A percentile compares a stretch with the other conserved stretches of the same genome.
Evolutionary conservation across 768 basidiomycete species (phyloP).

Genomic region (Rossbeevera mucosa): DNA sequence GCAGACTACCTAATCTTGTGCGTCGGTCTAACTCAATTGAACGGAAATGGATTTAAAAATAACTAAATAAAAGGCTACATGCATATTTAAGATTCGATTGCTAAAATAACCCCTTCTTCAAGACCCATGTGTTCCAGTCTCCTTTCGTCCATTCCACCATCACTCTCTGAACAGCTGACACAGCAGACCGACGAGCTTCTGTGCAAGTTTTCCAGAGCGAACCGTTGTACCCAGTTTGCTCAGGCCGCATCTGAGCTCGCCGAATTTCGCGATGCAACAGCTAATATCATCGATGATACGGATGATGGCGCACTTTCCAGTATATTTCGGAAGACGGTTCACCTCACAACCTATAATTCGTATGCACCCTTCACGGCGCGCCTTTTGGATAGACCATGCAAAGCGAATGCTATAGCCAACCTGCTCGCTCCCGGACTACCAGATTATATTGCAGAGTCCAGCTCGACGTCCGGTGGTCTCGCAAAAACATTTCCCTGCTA

Average conservation of each 20-base stretch:
- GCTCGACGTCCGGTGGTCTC: slow-evolving; percentile 16
- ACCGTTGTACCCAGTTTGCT: slow-evolving; percentile 4
- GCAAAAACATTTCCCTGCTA: slow-evolving; percentile 13
- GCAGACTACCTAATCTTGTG: too few species aligned
- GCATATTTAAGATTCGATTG: neutral
- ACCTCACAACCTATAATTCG: slow-evolving; percentile 12
- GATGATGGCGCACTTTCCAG: slow-evolving; percentile 1
- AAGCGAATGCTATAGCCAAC: slow-evolving; percentile 1
- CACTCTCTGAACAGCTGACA: slow-evolving; percentile 1
- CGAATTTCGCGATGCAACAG: slow-evolving; percentile 1
- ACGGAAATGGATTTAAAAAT: too few species aligned
- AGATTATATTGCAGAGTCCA: slow-evolving; percentile 15
- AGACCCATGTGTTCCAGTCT: neutral
- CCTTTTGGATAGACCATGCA: slow-evolving; percentile 6
- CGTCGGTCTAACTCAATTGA: too few species aligned
- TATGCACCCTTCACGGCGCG: slow-evolving; percentile 13
- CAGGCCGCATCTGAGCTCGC: slow-evolving; percentile 3
- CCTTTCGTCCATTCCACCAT: neutral
- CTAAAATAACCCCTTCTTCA: too few species aligned
- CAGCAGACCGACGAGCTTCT: neutral
- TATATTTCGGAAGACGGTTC: slow-evolving; percentile 9
- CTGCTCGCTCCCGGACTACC: slow-evolving; percentile 18
- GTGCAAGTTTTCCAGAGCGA: neutral
- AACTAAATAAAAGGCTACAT: too few species aligned
- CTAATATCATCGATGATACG: neutral